Percentiles rank a stretch among this genome's conserved stretches.
Evolutionary conservation across 371 early-diverging fungal genomes (phyloP).

Genomic region (Chytridiales sp.): DNA sequence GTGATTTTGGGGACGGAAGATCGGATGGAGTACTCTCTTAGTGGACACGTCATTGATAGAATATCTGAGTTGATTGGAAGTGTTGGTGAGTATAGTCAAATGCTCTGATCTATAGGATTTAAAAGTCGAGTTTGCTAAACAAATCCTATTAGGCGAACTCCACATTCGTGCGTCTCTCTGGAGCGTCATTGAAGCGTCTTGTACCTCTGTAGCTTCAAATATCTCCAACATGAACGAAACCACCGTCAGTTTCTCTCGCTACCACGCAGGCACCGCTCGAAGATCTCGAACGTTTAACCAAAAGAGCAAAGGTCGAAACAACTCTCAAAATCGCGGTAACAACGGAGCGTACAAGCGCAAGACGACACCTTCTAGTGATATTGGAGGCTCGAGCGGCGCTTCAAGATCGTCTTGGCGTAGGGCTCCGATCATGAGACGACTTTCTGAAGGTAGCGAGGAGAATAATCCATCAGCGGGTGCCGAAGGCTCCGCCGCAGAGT

Average conservation of each 20-base stretch:
- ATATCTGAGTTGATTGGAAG: not conserved
- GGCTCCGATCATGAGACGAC: conserved; percentile 3
- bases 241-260: not conserved
- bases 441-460: conserved; percentile 9
- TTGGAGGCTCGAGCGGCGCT: too few relatives aligned
- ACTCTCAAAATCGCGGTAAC: too few relatives aligned
- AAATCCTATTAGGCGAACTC: not conserved
- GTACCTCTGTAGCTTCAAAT: not conserved
- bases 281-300: too few relatives aligned
- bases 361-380: too few relatives aligned
- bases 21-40: conserved; percentile 10
- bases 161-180: not conserved
- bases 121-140: too few relatives aligned
- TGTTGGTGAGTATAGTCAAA: not conserved
- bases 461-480: not conserved
- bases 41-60: not conserved
- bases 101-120: too few relatives aligned
- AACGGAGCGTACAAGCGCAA: too few relatives aligned
- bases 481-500: too few relatives aligned
- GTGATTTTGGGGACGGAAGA: conserved; percentile 6
- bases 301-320: too few relatives aligned
- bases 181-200: not conserved
- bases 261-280: not conserved
- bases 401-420: not conserved
- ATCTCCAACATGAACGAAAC: not conserved